Evolutionary conservation across 2,329 filamentous ascomycete genomes (phyloP).

Genomic region (Zelopaecilomyces penicillatus): DNA sequence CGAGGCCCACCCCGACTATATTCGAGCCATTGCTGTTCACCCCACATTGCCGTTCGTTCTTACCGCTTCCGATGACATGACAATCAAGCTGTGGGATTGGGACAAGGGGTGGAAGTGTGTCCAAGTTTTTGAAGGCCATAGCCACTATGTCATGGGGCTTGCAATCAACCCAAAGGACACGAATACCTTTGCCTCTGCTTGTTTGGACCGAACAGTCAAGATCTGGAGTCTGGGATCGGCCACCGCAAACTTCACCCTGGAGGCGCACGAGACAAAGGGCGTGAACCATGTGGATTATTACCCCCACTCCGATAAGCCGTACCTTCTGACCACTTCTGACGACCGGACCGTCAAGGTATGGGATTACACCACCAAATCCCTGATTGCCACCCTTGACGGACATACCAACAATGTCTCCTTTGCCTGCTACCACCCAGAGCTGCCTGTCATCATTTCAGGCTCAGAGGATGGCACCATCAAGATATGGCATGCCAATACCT

Average conservation of each 20-base stretch:
- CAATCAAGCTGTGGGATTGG: slow-evolving; percentile 98
- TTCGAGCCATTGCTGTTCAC: slow-evolving; percentile 91
- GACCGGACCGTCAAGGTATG: slow-evolving; percentile 96
- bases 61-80: slow-evolving; percentile 97
- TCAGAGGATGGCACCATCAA: slow-evolving; percentile 96
- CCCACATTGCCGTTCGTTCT: slow-evolving; percentile 92
- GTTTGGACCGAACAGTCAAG: slow-evolving; percentile 92
- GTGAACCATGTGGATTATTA: slow-evolving; percentile 97
- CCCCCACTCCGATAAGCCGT: slow-evolving; percentile 66
- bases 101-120: slow-evolving; percentile 98
- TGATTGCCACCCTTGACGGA: slow-evolving; percentile 93
- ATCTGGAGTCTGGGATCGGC: slow-evolving; percentile 93
- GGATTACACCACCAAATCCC: slow-evolving; percentile 97
- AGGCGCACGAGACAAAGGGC: slow-evolving; percentile 94
- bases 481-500: slow-evolving; percentile 98
- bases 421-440: slow-evolving; percentile 92
- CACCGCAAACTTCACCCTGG: slow-evolving; percentile 92
- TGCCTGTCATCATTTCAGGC: slow-evolving; percentile 94
- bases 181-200: slow-evolving; percentile 85
- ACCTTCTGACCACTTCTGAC: slow-evolving; percentile 92
- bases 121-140: slow-evolving; percentile 92
- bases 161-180: slow-evolving; percentile 97
- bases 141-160: slow-evolving; percentile 92
- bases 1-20: slow-evolving; percentile 97
- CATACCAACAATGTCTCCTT: slow-evolving; percentile 98